Conservation (phyloP, 139 green algal genomes). For the Dunaliella primolecta region DNA sequence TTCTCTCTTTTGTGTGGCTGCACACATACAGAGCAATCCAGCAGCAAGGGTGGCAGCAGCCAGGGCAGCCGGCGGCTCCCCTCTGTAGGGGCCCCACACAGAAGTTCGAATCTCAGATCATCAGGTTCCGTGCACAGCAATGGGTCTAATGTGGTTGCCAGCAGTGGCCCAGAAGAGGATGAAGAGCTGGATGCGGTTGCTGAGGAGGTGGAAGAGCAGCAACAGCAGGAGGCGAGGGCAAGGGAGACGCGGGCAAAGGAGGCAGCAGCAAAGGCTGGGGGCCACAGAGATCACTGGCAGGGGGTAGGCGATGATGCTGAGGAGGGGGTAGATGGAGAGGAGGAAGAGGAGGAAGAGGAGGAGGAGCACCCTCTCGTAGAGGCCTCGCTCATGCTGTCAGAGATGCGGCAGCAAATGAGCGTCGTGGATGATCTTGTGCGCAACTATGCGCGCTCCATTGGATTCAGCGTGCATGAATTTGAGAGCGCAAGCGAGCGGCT, state of each 20-base stretch:
- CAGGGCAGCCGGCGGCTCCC: too few relatives aligned
- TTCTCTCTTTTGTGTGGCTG: too few relatives aligned
- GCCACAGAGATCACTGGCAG: neutral
- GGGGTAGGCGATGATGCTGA: neutral
- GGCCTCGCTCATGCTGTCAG: neutral
- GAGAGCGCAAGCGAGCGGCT: slow-evolving; percentile 11
- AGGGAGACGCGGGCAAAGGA: neutral
- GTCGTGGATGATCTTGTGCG: slow-evolving; percentile 19
- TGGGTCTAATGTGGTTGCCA: neutral
- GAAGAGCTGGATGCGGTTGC: neutral
- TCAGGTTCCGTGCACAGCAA: neutral
- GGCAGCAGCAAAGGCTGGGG: too few relatives aligned
- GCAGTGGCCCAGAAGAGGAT: neutral
- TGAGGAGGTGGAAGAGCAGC: slow-evolving; percentile 3
- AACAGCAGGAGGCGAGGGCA: neutral
- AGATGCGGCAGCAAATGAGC: slow-evolving; percentile 26
- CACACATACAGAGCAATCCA: too few relatives aligned
- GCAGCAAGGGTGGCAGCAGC: neutral
- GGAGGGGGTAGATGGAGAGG: neutral
- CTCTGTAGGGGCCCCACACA: neutral
- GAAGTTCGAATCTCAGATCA: neutral
- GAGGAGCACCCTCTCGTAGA: slow-evolving; percentile 31
- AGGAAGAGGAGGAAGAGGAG: slow-evolving; percentile 18
- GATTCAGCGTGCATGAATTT: slow-evolving; percentile 7
- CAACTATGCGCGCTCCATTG: neutral